Base-by-base conservation (phyloP, 257 asterid species). In the Solanum medicagineum region DNA sequence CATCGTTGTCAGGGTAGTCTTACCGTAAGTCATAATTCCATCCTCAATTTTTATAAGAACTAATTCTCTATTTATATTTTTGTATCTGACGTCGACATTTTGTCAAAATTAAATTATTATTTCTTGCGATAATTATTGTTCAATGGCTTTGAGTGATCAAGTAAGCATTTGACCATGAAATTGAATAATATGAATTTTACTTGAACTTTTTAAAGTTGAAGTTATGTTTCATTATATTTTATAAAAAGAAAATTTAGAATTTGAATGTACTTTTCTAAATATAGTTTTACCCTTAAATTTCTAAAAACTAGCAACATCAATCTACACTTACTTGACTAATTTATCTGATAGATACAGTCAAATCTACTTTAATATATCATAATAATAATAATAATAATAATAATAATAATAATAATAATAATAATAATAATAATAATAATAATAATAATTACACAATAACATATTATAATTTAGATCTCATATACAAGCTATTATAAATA, bases 1-100 rank as follows among this genome's bases (percentile, higher is more conserved):
- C 85, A 89, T 92, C 53, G 90, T 89, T 77, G 83, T 91, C 83
- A 89, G 98, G 82, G 93, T 92, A 57, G 97, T 92, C 16, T 83
- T 93, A 86, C 94, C 95, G 98, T 92, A 85, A 94, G 97, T 91
- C 51, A 68, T 16, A 29, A 24, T 63, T 44, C 20, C 8, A 29
- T 80, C 24, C 20, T 29, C 68, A 47, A 20, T 44, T 12, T 70
- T 57, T 11, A 54, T 60, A 8, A 10, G 44, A 19, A n/a, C 10
- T 56, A 12, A 10, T 65, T 54, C 36, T 29, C 29, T 19, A 24
- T 7, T 45, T n/a, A 40, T 4, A 57, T 75, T 20, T 75, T n/a
- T 10, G 32, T 71, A 20, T 71, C 13, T 45, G 40, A 42, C 19
- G 10, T 0, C 2, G 79, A 16, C 51, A 70, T 70, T 42, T 69